phyloP scores from a whole-genome alignment of 2,329 filamentous ascomycete genomes.

The Stagonosporopsis rhizophila region DNA sequence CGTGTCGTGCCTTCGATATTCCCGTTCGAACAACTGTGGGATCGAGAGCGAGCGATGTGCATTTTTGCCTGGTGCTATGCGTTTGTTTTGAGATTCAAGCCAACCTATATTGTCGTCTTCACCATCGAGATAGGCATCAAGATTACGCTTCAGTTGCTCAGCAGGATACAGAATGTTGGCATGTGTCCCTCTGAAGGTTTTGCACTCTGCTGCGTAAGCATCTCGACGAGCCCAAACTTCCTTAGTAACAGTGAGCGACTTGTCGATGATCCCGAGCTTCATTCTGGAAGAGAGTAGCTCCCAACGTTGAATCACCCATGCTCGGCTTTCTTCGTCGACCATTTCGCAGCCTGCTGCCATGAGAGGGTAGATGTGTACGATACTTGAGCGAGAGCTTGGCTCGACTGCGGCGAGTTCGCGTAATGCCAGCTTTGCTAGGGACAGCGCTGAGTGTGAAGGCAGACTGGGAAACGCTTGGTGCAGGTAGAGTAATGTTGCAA shows the following conservation, averaged over 20 bases:
- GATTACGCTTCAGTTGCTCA: conserved; percentile 32
- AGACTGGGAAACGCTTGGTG: conserved; percentile 74
- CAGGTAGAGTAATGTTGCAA: conserved; percentile 70
- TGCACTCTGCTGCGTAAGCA: conserved; percentile 51
- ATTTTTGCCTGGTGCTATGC: conserved; percentile 10
- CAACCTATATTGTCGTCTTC: conserved; percentile 32
- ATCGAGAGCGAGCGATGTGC: not conserved
- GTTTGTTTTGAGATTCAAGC: conserved; percentile 31
- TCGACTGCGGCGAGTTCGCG: conserved; percentile 69
- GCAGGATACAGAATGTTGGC: conserved; percentile 19
- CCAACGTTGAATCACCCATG: conserved; percentile 71
- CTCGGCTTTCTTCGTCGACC: conserved; percentile 63
- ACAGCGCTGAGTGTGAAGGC: conserved; percentile 63
- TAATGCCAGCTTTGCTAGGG: conserved; percentile 68
- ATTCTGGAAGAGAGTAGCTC: conserved; percentile 65
- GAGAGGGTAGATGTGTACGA: conserved; percentile 74
- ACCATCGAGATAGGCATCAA: conserved; percentile 17
- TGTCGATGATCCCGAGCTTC: conserved; percentile 72
- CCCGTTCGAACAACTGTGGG: not conserved
- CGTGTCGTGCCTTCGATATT: conserved; percentile 36
- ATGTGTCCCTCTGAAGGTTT: conserved; percentile 10
- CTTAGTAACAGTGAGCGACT: conserved; percentile 68
- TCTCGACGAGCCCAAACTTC: conserved; percentile 73
- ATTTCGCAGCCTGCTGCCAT: conserved; percentile 72
- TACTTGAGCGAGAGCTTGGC: conserved; percentile 66